phyloP scores from a whole-genome alignment of 805 yeast genomes.

The Candida berthetii region DNA sequence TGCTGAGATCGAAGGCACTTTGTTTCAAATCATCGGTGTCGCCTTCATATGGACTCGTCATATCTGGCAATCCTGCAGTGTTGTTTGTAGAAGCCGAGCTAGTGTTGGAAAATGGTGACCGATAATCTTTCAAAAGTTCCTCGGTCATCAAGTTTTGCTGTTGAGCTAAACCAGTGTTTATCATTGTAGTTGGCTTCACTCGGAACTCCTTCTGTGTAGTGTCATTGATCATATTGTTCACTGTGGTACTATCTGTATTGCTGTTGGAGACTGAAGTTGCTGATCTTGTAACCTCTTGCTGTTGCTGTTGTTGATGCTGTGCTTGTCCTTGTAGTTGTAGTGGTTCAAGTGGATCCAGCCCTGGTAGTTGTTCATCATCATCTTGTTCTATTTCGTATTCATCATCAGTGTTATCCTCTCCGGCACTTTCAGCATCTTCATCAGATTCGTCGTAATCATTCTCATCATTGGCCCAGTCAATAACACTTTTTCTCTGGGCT shows the following conservation, averaged over 20 bases:
- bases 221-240: too few species aligned
- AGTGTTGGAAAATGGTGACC: too few species aligned
- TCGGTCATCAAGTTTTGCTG: too few species aligned
- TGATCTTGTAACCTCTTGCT: slow-evolving; percentile 28
- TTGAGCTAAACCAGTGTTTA: too few species aligned
- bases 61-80: not conserved
- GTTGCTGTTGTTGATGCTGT: slow-evolving; percentile 40
- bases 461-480: not conserved
- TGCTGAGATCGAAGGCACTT: too few species aligned
- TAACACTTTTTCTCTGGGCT: not conserved
- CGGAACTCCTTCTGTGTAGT: too few species aligned
- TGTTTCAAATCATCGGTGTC: too few species aligned
- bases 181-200: too few species aligned
- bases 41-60: too few species aligned
- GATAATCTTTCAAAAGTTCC: not conserved
- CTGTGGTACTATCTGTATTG: too few species aligned
- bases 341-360: slow-evolving; percentile 44
- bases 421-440: not conserved
- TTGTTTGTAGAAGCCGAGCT: not conserved
- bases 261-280: too few species aligned
- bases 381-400: not conserved
- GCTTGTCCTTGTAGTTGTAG: slow-evolving; percentile 45
- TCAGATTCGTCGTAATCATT: not conserved
- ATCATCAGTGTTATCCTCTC: not conserved
- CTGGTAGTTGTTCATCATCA: slow-evolving; percentile 33